Conservation (phyloP, 106 monocot genomes). For the Platanthera zijinensis region DNA sequence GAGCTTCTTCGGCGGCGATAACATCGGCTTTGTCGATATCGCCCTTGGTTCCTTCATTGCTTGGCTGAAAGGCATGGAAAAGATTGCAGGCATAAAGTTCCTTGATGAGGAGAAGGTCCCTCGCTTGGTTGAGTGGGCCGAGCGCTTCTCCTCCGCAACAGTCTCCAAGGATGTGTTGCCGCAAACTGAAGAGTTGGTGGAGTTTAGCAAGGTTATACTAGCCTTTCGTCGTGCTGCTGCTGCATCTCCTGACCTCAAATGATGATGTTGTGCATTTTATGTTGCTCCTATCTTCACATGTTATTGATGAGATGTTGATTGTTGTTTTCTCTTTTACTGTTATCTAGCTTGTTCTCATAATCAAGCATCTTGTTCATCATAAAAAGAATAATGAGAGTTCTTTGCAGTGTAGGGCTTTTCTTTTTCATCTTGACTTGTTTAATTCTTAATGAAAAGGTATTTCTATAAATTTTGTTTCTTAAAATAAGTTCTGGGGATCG, state of each 20-base stretch:
- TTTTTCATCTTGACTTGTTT: no score
- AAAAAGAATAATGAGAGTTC: no score
- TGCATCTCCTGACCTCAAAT: not conserved
- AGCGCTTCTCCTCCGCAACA: conserved; percentile 15
- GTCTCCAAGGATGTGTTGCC: conserved; percentile 26
- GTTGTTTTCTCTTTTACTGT: no score
- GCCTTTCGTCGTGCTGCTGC: not conserved
- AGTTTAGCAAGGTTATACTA: conserved; percentile 1
- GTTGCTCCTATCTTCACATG: no score
- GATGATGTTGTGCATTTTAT: not conserved
- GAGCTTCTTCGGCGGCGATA: conserved; percentile 36
- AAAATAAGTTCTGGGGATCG: no score
- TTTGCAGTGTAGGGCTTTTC: no score
- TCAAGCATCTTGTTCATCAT: no score
- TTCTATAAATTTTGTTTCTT: no score
- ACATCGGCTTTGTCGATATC: conserved; percentile 40
- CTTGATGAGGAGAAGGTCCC: conserved; percentile 28
- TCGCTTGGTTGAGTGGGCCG: conserved; percentile 23
- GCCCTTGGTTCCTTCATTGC: conserved; percentile 26
- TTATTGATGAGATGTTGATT: no score
- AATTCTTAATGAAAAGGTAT: no score
- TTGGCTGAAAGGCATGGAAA: conserved; percentile 21
- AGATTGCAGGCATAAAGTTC: conserved; percentile 10
- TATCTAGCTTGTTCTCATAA: no score
- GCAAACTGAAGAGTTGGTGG: conserved; percentile 26